Percentiles rank a stretch among this genome's conserved stretches.
Conservation (phyloP, 805 yeast genomes). For the Myxozyma mucilagina region DNA sequence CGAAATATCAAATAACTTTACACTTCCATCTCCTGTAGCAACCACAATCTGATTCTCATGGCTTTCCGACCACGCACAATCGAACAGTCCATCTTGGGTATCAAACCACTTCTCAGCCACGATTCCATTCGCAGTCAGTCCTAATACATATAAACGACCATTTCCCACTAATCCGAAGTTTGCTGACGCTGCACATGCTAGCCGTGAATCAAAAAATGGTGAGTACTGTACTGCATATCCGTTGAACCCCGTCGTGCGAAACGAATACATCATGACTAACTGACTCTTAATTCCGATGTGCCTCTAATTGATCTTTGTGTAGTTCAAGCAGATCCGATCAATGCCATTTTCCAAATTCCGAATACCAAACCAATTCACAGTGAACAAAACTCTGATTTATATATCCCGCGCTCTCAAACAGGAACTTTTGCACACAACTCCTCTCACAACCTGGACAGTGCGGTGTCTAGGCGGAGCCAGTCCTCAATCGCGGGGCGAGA, state of each 20-base stretch:
- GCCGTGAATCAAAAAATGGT: constrained; percentile 83
- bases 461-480: no score
- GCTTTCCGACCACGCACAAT: constrained; percentile 83
- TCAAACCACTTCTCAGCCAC: constrained; percentile 54
- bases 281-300: neutral
- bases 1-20: constrained; percentile 76
- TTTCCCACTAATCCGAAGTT: constrained; percentile 94
- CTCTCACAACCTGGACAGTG: neutral
- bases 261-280: constrained; percentile 18
- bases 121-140: constrained; percentile 65
- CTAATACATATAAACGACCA: constrained; percentile 73
- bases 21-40: constrained; percentile 88
- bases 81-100: constrained; percentile 92
- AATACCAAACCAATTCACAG: neutral
- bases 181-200: constrained; percentile 88
- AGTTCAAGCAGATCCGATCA: neutral
- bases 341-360: neutral
- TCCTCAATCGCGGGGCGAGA: constrained; percentile 16
- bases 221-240: constrained; percentile 89
- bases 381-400: neutral
- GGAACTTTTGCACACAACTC: neutral
- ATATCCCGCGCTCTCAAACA: no score
- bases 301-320: neutral
- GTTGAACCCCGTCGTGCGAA: constrained; percentile 59
- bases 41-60: constrained; percentile 83